A percentile compares a stretch with the other conserved stretches of the same genome.
phyloP scores from a whole-genome alignment of 768 basidiomycete genomes.

The Tricholomella constricta region DNA sequence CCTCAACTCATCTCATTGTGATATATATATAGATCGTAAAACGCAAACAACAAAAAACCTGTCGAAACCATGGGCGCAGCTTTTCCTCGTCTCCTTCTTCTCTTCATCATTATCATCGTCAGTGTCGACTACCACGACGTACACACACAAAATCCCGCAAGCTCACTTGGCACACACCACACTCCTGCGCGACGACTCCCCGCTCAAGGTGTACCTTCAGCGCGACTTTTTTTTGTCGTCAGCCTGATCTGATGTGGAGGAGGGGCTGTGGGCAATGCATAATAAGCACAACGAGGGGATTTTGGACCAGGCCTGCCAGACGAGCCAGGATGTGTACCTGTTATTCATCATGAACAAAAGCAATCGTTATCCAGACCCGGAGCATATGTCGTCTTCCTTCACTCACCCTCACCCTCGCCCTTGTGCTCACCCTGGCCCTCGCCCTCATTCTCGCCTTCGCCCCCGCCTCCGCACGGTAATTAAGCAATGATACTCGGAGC shows the following conservation, averaged over 20 bases:
- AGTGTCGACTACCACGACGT: not conserved
- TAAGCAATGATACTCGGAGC: too few species aligned
- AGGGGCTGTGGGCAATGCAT: slow-evolving; percentile 90
- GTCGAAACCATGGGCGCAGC: slow-evolving; percentile 58
- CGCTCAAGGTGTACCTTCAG: slow-evolving; percentile 60
- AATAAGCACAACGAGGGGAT: slow-evolving; percentile 89
- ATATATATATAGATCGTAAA: slow-evolving; percentile 50
- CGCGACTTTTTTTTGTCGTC: too few species aligned
- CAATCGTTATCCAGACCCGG: too few species aligned
- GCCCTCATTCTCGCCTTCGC: too few species aligned
- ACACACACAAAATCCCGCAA: slow-evolving; percentile 3
- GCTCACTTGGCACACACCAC: slow-evolving; percentile 47
- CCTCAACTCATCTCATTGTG: not conserved
- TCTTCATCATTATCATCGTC: too few species aligned
- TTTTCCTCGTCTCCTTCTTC: slow-evolving; percentile 22
- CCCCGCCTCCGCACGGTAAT: too few species aligned
- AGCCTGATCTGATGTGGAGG: too few species aligned
- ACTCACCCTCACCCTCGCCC: too few species aligned
- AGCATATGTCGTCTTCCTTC: too few species aligned
- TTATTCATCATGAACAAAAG: slow-evolving; percentile 94
- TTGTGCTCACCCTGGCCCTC: too few species aligned
- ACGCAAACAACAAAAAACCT: slow-evolving; percentile 73
- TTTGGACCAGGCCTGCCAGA: slow-evolving; percentile 92
- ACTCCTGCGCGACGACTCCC: slow-evolving; percentile 57
- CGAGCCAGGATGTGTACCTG: slow-evolving; percentile 82